Evolutionary conservation across 2,329 filamentous ascomycete genomes (phyloP), one percentile per base, ranked within the genome.

Genomic region (Raffaelea ambrosiae): DNA sequence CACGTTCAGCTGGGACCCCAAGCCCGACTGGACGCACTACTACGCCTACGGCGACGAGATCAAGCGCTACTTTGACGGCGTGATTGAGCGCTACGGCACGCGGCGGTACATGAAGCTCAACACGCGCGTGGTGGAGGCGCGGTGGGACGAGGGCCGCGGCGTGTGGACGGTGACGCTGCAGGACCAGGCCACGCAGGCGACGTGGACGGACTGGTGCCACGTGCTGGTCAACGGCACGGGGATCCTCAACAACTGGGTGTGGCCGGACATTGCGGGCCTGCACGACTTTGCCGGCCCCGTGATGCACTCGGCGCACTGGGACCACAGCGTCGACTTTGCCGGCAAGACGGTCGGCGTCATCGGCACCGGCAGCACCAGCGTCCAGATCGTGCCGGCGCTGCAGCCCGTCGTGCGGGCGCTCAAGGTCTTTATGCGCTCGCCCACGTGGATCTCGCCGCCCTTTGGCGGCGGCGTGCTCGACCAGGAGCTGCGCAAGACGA

Each of bases 31-130:
- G 63, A 56, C 54, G n/a, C 47, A 55, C 26, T 61, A 57, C 48
- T 64, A 61, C 49, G 56, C 59, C 14, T 50, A 51, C 26, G 51
- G 58, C 18, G 48, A 21, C n/a, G 56, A 58, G 46, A 58, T 57
- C 20, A 43, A 43, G 20, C 36, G 43, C 18, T 66, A 66, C 50
- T 59, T 66, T 43, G 57, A 66, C 48, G 55, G 56, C 36, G 57
- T 61, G 21, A 58, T 59, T 16, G 53, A 56, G 43, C 57, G 59
- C 44, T 59, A 63, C 51, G 56, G 58, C 16, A 59, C 65, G 13
- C 58, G 67, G 42, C 65, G 67, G 46, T 70, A 71, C 51, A 63
- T 75, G 46, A 66, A 66, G 51, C 64, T 74, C 31, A 63, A 66
- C 48, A 67, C 65, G 16, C 62, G 65, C 46, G 69, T 74, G 1